Conservation (phyloP, 441 rosid species). For the Cnidoscolus chayamansa region DNA sequence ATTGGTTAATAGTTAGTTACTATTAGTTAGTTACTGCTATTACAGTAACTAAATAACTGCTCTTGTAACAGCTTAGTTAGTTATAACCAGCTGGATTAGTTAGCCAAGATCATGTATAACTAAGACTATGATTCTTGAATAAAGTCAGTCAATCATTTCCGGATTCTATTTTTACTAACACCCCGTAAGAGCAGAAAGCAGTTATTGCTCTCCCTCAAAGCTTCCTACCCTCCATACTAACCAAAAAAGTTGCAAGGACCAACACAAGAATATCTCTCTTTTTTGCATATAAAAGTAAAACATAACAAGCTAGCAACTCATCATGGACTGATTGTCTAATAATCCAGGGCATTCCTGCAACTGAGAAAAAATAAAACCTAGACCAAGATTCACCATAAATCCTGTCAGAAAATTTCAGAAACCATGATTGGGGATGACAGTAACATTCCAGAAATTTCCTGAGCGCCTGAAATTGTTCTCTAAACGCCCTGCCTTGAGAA, state of each 20-base stretch:
- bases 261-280: neutral
- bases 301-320: neutral
- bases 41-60: no score
- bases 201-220: neutral
- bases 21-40: no score
- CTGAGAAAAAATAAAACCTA: neutral
- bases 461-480: neutral
- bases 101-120: no score
- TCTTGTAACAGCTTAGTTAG: no score
- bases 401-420: neutral
- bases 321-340: neutral
- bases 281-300: neutral
- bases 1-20: no score
- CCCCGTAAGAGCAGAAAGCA: neutral
- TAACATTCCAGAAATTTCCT: neutral
- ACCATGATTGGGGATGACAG: neutral
- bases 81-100: no score
- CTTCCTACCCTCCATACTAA: neutral
- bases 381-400: no score
- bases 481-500: neutral
- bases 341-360: neutral
- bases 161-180: no score
- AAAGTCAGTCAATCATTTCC: no score
- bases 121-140: no score
- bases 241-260: neutral